Base-by-base conservation (phyloP, 1,284 basidiomycete genomes). In the Sporisorium sorghi region DNA sequence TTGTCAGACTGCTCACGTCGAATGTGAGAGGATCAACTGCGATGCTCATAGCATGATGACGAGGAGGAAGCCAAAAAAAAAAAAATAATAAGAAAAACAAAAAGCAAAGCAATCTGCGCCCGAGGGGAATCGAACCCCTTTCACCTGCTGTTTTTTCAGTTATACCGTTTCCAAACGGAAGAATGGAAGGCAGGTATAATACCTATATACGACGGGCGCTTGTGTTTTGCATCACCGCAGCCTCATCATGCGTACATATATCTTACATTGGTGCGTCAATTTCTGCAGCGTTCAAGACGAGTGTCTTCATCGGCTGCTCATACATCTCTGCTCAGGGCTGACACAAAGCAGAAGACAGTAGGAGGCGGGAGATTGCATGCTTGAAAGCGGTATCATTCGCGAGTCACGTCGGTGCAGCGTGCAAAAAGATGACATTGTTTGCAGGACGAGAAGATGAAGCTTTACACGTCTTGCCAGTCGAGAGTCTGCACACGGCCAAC, bases 121-220 rank as follows among this genome's bases (percentile, higher is more conserved):
- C 50, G 46, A 66, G 62, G 69, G 69, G 69, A 72, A 58, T 72
- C 69, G 69, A 72, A 72, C 68, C 68, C 68, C 68, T 70, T 52
- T 63, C 67, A 60, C 53, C 57, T 70, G 67, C 67, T 40, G n/a
- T 30, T 5, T 30, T n/a, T 37, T 8, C 17, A 17, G n/a, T 40
- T 37, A 37, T 37, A 37, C 35, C 35, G 35, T 37, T 37, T 37
- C 35, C 35, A 37, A 8, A 17, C 15, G 15, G 12, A 23, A 5
- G 19, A 49, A 35, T 50, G 49, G 49, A 50, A 50, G 49, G 49
- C 49, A 50, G 43, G 48, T 44, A 50, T 50, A 40, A 40, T 40
- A 44, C 42, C 37, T 19, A 19, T 40, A 40, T 40, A 40, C 37
- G 17, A 40, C 37, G n/a, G 37, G 37, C 37, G 37, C 37, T n/a